A percentile compares a stretch with the other conserved stretches of the same genome.
phyloP scores from a whole-genome alignment of 805 yeast genomes.

The Saccharomycopsis sp. region DNA sequence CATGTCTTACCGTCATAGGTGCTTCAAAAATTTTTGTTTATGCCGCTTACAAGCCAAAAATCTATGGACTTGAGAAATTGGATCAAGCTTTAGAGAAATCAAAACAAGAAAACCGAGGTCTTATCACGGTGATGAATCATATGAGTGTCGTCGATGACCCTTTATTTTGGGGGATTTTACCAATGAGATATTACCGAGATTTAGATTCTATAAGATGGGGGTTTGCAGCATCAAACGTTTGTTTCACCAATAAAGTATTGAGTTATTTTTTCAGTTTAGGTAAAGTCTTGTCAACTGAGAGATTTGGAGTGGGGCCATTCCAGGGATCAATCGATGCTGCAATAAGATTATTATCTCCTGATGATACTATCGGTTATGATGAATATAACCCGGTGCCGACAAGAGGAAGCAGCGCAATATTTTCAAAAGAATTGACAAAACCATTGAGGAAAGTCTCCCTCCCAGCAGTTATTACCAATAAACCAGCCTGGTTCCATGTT shows the following conservation, averaged over 20 bases:
- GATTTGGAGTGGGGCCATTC: constrained; percentile 92
- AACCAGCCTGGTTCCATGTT: constrained; percentile 85
- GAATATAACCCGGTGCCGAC: constrained; percentile 27
- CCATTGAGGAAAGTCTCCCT: constrained; percentile 18
- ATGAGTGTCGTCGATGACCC: constrained; percentile 94
- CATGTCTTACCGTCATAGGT: constrained; percentile 60
- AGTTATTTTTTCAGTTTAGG: constrained; percentile 76
- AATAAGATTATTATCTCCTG: constrained; percentile 70
- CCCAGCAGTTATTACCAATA: constrained; percentile 50
- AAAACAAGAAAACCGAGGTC: constrained; percentile 59
- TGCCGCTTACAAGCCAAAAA: constrained; percentile 54
- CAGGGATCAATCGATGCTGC: constrained; percentile 88
- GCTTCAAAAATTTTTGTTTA: constrained; percentile 56
- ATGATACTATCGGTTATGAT: constrained; percentile 47
- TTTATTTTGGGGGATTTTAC: constrained; percentile 77
- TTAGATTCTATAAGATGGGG: constrained; percentile 84
- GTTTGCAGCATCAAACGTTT: constrained; percentile 85
- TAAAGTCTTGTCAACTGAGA: constrained; percentile 74
- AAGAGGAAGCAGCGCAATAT: not conserved
- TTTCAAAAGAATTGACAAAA: not conserved
- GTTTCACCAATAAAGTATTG: constrained; percentile 53
- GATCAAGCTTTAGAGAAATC: constrained; percentile 60
- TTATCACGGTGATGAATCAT: constrained; percentile 86
- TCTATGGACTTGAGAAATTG: constrained; percentile 56
- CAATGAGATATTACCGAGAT: constrained; percentile 56